Evolutionary conservation across 2,329 filamentous ascomycete genomes (phyloP).

Genomic region (Cyphellophora europaea): DNA sequence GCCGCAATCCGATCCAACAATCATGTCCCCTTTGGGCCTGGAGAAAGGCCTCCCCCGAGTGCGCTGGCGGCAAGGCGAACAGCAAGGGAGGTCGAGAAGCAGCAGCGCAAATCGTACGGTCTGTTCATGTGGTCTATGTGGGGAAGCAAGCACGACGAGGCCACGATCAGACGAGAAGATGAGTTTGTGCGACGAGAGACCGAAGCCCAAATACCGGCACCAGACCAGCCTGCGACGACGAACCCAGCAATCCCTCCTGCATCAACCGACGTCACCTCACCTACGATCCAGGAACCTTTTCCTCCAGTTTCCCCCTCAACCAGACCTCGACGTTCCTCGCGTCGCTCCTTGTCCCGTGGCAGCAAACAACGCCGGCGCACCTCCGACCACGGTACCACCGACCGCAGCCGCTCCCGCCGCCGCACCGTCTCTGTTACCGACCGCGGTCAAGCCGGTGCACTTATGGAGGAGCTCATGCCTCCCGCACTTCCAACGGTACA

Average conservation of each 20-base stretch:
- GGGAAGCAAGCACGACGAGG: conserved; percentile 82
- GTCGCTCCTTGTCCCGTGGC: neutral
- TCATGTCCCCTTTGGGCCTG: conserved; percentile 59
- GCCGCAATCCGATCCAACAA: conserved; percentile 59
- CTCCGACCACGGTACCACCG: neutral
- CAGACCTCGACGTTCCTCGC: neutral
- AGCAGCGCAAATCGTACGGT: conserved; percentile 53
- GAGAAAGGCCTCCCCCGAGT: conserved; percentile 72
- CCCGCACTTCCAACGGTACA: conserved; percentile 1
- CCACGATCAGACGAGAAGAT: conserved; percentile 43
- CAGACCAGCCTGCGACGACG: neutral
- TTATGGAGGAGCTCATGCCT: no score
- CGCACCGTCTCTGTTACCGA: conserved; percentile 15
- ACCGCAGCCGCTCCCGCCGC: conserved; percentile 1
- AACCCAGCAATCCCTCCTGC: neutral
- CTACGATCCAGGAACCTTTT: neutral
- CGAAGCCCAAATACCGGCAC: neutral
- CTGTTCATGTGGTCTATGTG: conserved; percentile 77
- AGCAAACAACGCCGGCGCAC: neutral
- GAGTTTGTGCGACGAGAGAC: neutral
- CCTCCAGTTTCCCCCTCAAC: neutral
- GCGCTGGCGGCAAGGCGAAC: conserved; percentile 66
- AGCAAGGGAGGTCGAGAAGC: conserved; percentile 34
- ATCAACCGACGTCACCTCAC: neutral
- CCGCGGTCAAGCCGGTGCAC: conserved; percentile 13